Evolutionary conservation across 2,329 filamentous ascomycete genomes (phyloP), one percentile per base, ranked within the genome.

Genomic region (Sporothrix inflata): DNA sequence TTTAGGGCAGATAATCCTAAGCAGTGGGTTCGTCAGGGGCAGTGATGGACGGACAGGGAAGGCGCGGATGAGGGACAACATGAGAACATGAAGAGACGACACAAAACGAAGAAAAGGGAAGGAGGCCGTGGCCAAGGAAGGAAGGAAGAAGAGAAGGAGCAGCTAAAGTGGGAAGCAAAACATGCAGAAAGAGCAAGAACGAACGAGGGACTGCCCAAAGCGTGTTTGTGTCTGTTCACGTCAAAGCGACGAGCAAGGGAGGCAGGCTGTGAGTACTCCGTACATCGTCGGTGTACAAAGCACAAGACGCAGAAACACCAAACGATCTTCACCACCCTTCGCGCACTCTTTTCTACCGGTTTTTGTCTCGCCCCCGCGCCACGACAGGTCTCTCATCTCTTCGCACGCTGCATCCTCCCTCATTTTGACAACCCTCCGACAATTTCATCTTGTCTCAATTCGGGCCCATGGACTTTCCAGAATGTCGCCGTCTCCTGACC

Each of bases 301-400:
- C 66, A 42, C 49, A n/a, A 24, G 16, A 42, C 65, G 65, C 65
- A 69, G 30, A 69, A 68, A 21, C 47, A 69, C 27, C 9, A 16
- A 40, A 69, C 24, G 53, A 49, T 40, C 47, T 19, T 38, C 47
- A 16, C 19, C 24, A 19, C n/a, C 30, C 45, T 38, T 53, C 27
- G 45, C 45, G n/a, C 49, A 21, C 49, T 34, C 34, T 55, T 40
- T 8, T 40, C 34, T 14, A 21, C 63, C 14, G 45, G 24, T 61
- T 40, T 27, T 47, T 60, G 30, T 55, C 66, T 42, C 47, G 30
- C 49, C 24, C 16, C 40, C 40, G 38, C 40, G 40, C 38, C 68
- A 70, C 53, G 24, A 61, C 68, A 61, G 27, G 67, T 69, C 67
- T 60, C 67, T 60, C 67, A 51, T 40, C 40, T 69, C 67, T 21